Conservation (phyloP, 371 early-diverging fungal species). For the Apophysomyces variabilis region DNA sequence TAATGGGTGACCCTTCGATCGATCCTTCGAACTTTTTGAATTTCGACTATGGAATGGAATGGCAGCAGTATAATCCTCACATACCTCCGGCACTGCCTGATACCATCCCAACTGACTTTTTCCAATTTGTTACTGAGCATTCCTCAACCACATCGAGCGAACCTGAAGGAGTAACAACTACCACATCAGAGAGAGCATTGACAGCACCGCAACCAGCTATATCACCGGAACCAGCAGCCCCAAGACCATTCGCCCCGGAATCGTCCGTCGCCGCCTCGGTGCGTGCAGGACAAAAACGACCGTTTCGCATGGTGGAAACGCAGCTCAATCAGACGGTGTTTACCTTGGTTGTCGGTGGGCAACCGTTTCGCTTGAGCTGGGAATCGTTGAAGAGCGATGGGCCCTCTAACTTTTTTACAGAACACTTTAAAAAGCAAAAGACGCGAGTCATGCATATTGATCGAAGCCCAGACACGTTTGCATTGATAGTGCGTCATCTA, state of each 20-base stretch:
- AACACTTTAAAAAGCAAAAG: slow-evolving; percentile 36
- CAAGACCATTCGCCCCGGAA: not conserved
- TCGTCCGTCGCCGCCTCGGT: not conserved
- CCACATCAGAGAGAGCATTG: not conserved
- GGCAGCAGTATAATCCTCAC: not conserved
- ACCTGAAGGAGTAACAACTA: not conserved
- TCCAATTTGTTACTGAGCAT: slow-evolving; percentile 22
- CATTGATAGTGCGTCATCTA: slow-evolving; percentile 60
- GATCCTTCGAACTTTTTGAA: slow-evolving; percentile 20
- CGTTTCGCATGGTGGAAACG: slow-evolving; percentile 8
- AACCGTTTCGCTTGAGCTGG: slow-evolving; percentile 48
- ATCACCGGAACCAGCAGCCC: not conserved
- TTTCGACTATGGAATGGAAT: slow-evolving; percentile 21
- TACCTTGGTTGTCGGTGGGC: slow-evolving; percentile 50
- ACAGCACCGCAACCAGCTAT: not conserved
- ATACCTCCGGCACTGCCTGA: slow-evolving; percentile 10
- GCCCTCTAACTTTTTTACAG: slow-evolving; percentile 50
- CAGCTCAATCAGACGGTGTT: slow-evolving; percentile 41
- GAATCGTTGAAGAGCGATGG: slow-evolving; percentile 55
- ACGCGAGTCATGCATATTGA: slow-evolving; percentile 58
- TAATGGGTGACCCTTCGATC: not conserved
- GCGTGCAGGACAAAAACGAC: slow-evolving; percentile 9
- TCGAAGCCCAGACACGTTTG: slow-evolving; percentile 61
- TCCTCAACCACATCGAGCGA: not conserved
- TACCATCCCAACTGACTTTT: slow-evolving; percentile 27